Evolutionary conservation across 1,139 yeast species (phyloP), one percentile per base, ranked within the genome.

Genomic region (Zygoascus sp.): DNA sequence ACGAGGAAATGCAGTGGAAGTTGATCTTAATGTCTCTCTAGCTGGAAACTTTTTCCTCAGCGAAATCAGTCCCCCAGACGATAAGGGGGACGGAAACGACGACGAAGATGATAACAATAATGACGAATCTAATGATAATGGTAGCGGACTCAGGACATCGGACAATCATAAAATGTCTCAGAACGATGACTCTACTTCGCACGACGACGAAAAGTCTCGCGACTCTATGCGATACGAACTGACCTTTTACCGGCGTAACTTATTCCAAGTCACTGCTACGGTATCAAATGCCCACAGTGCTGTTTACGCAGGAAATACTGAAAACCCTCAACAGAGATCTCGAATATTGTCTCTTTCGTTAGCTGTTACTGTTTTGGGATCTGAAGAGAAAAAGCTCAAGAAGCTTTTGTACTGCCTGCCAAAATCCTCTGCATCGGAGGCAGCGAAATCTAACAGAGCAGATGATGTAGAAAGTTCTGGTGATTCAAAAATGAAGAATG

Each of bases 221-320:
- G 50, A 51, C 39, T 43, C 53, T 16, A 42, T 47, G 45, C 50
- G 52, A 30, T 58, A 58, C 42, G 64, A 60, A 34, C 53, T 62
- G 27, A 62, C 66, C 1, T 62, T 62, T 46, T 62, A 62, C 44
- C 57, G 65, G 19, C 53, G 66, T 8, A 62, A 62, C 41, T 51
- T 62, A 36, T 62, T 62, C 37, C 65, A 62, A 45, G 62, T 62
- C 9, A 53, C 55, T 10, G 61, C 62, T n/a, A 52, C 57, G 1
- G 56, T 61, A 4, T 51, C 58, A 10, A 60, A 60, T 42, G 58
- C 63, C 13, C 59, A 56, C 34, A 53, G 53, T 27, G 66, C 64
- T 1, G 55, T 53, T 4, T 60, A 58, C 40, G 62, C 61, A 2
- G 59, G 53, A n/a, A 51, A 52, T 28, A 23, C 57, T 2, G 54